phyloP scores from a whole-genome alignment of 208 protist species.

The Crithidia brevicula region DNA sequence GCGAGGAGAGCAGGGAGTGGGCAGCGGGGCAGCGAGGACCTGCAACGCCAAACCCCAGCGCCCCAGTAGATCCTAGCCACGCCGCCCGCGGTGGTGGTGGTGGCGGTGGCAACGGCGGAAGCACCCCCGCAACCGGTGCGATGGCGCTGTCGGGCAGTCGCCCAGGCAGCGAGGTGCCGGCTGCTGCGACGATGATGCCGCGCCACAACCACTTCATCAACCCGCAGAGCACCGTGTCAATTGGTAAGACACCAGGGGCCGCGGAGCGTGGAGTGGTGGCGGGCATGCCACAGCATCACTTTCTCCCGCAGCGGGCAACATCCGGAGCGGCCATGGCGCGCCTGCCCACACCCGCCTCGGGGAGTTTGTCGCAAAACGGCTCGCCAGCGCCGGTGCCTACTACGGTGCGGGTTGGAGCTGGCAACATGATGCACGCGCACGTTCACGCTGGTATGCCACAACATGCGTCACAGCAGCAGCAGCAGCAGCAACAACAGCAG shows the following conservation, averaged over 20 bases:
- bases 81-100: neutral
- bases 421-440: constrained; percentile 10
- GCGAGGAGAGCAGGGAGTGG: constrained; percentile 32
- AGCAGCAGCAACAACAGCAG: constrained; percentile 20
- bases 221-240: neutral
- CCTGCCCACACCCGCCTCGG: neutral
- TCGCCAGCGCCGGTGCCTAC: neutral
- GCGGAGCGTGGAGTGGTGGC: constrained; percentile 15
- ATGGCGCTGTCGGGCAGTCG: neutral
- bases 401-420: neutral
- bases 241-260: neutral
- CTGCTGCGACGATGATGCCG: constrained; percentile 8
- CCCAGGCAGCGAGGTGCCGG: neutral
- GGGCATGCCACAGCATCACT: constrained; percentile 20
- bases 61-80: neutral
- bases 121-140: neutral
- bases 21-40: constrained; percentile 4
- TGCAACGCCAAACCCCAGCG: neutral
- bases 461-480: constrained; percentile 30
- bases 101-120: neutral
- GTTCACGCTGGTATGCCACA: constrained; percentile 16
- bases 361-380: constrained; percentile 8
- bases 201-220: constrained; percentile 25
- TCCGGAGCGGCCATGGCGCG: constrained; percentile 15
- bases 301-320: constrained; percentile 15